A percentile compares a stretch with the other conserved stretches of the same genome.
phyloP scores from a whole-genome alignment of 2,329 filamentous ascomycete species.

The Penicillium sp. region DNA sequence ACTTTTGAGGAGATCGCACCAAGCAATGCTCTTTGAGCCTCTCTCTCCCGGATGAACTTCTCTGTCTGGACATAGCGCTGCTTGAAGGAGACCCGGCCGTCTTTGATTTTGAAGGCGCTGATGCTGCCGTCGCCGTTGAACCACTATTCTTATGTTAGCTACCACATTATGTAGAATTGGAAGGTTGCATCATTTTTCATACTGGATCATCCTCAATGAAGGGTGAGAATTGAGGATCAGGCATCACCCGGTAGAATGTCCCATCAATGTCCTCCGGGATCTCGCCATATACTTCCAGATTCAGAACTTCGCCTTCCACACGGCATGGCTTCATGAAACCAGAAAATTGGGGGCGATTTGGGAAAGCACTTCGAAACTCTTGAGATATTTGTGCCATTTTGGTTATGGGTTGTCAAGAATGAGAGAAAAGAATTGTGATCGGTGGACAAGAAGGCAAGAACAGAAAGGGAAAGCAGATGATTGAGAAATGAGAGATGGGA shows the following conservation, averaged over 20 bases:
- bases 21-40: constrained; percentile 35
- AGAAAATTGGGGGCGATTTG: constrained; percentile 20
- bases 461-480: too few relatives aligned
- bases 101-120: constrained; percentile 37
- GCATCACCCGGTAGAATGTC: constrained; percentile 53
- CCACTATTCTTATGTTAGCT: constrained; percentile 22
- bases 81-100: constrained; percentile 37
- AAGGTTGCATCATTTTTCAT: background rate
- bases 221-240: constrained; percentile 46
- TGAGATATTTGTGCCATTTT: too few relatives aligned
- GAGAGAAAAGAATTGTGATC: background rate
- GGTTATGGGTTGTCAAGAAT: too few relatives aligned
- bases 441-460: too few relatives aligned
- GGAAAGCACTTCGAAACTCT: background rate
- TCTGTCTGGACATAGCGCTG: constrained; percentile 44
- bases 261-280: constrained; percentile 49
- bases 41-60: constrained; percentile 40
- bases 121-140: constrained; percentile 46
- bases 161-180: background rate
- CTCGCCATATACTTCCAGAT: constrained; percentile 45
- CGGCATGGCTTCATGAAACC: constrained; percentile 38
- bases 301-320: constrained; percentile 43
- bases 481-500: too few relatives aligned
- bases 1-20: constrained; percentile 14
- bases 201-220: constrained; percentile 34